These are phyloP conservation scores for Sungouiella blattae DNA, from an alignment of 805 yeast genomes.

Conservation along the genomic window DNA sequence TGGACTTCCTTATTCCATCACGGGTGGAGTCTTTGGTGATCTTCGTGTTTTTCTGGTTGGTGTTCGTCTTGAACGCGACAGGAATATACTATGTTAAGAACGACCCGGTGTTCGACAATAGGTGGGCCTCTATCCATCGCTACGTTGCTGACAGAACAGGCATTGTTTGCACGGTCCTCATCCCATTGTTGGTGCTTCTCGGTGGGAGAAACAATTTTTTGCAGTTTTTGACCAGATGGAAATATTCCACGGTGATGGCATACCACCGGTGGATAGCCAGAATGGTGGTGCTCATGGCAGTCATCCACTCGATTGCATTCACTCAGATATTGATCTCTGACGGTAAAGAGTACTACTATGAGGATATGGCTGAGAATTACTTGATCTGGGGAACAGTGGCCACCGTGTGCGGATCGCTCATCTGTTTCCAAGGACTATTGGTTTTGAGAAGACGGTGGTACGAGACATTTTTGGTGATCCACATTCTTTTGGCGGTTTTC, in stretches of 20 bases:
- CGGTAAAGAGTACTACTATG: too few relatives aligned
- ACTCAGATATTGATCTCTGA: too few relatives aligned
- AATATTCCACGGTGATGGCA: conserved; percentile 11
- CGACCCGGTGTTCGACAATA: conserved; percentile 7
- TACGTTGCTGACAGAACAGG: conserved; percentile 16
- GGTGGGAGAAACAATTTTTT: conserved; percentile 18
- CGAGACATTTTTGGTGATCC: conserved; percentile 20
- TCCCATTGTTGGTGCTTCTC: conserved; percentile 13
- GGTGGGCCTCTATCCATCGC: conserved; percentile 5
- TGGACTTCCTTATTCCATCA: conserved; percentile 29
- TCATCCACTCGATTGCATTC: conserved; percentile 11
- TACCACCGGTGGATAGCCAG: conserved; percentile 18
- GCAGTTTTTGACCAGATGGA: conserved; percentile 15
- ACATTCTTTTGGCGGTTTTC: conserved; percentile 19
- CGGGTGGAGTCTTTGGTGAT: conserved; percentile 20
- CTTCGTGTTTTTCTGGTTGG: conserved; percentile 17
- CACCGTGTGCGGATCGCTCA: conserved; percentile 8
- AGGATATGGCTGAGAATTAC: conserved; percentile 5
- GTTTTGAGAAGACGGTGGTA: conserved; percentile 19
- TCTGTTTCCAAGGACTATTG: conserved; percentile 14
- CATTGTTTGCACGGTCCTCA: conserved; percentile 8
- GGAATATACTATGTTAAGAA: conserved; percentile 6
- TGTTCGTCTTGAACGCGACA: conserved; percentile 10
- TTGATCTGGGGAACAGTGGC: conserved; percentile 13
- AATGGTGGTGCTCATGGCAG: conserved; percentile 10